Evolutionary conservation across 2,329 filamentous ascomycete genomes (phyloP).

Genomic region (Colletotrichum higginsianum): DNA sequence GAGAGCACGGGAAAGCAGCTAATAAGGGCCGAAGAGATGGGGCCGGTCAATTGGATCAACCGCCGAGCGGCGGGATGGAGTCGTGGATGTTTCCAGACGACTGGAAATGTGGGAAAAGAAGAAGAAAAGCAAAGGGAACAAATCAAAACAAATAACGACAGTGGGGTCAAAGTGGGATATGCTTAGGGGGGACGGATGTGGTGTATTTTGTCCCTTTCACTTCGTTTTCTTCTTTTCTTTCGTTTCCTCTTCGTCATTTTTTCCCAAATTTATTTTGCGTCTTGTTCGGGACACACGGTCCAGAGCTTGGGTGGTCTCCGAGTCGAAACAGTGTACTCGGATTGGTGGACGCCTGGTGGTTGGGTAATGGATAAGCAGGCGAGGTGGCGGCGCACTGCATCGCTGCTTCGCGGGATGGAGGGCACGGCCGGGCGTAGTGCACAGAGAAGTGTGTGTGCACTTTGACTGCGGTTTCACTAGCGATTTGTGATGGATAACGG

Average conservation of each 20-base stretch:
- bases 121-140: not conserved
- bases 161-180: constrained; percentile 17
- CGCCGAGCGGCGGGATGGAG: constrained; percentile 35
- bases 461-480: constrained; percentile 26
- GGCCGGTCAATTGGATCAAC: constrained; percentile 16
- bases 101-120: constrained; percentile 1
- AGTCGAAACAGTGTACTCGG: not conserved
- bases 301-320: not conserved
- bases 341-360: constrained; percentile 6
- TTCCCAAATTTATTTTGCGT: too few relatives aligned
- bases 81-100: constrained; percentile 42
- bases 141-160: constrained; percentile 23
- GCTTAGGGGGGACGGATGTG: too few relatives aligned
- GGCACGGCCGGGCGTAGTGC: constrained; percentile 5
- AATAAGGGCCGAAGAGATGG: constrained; percentile 32
- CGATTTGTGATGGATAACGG: constrained; percentile 33
- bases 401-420: constrained; percentile 2
- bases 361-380: not conserved
- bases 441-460: too few relatives aligned
- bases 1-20: constrained; percentile 14
- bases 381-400: not conserved
- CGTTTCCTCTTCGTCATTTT: too few relatives aligned
- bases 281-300: too few relatives aligned
- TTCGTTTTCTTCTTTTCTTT: too few relatives aligned
- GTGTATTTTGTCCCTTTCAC: constrained; percentile 7